Evolutionary conservation across 139 green algal genomes (phyloP), one percentile per base, ranked within the genome.

Genomic region (Auxenochlorella protothecoides): DNA sequence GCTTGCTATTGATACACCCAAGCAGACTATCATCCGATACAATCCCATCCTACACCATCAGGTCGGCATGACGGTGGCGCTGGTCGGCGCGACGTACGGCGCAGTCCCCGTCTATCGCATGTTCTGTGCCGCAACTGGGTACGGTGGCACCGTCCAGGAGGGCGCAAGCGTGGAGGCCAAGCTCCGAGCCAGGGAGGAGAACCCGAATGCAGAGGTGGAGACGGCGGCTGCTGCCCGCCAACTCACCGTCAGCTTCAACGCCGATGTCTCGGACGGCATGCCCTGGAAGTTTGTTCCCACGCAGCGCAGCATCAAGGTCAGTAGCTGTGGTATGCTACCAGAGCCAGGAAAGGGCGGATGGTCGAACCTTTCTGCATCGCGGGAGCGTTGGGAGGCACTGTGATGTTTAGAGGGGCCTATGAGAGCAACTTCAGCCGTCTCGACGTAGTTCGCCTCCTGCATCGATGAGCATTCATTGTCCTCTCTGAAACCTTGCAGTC

Each of bases 41-140:
- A 13, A 70, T 59, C 68, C 63, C 27, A 56, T 59, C 5, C 44
- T 11, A 11, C 16, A 9, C 57, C 11, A 9, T 60, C 85, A 92
- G 86, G 74, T 82, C 7, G 90, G 93, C 0, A 64, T 96, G 0
- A 83, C 87, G 0, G 82, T 97, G 5, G 88, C 79, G 66, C 98
- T 98, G 94, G 74, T 99, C 6, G 94, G 92, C 5, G 59, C 91
- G 5, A 94, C 94, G 0, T 99, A 98, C 68, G 90, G 87, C 0
- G 89, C 88, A 2, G 94, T 99, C 0, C 94, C 94, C 0, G 76
- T 99, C 15, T 99, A 99, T 77, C 82, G 74, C 27, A 81, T 86
- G 71, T 88, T 86, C 55, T 83, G 74, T 52, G 81, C 88, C 76
- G 91, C 91, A 3, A 96, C 91, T 12, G 91, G 91, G 8, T 96